These are phyloP conservation scores for Babesia bigemina DNA, from an alignment of 169 alveolate genomes.

Conservation along the genomic window DNA sequence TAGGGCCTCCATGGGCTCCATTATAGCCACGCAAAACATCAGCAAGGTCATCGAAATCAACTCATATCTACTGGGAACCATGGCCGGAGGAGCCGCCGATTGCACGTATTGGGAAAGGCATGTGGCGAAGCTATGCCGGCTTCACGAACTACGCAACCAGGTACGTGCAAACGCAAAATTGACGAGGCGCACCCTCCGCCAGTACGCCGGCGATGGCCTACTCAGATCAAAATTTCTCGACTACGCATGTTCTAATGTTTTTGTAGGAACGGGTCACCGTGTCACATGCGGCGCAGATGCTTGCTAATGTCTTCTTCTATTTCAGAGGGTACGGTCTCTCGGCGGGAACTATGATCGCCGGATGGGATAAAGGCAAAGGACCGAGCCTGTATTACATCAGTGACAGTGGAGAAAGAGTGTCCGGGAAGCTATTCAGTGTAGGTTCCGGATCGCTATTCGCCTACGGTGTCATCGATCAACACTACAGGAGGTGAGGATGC, in stretches of 20 bases:
- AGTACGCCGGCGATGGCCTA: not conserved
- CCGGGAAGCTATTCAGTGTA: slow-evolving; percentile 89
- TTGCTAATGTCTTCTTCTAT: slow-evolving; percentile 91
- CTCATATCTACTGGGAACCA: slow-evolving; percentile 95
- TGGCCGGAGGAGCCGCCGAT: slow-evolving; percentile 99
- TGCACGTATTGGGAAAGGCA: slow-evolving; percentile 97
- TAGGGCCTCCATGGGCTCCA: slow-evolving; percentile 98
- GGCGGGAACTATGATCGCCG: slow-evolving; percentile 95
- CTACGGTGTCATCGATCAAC: slow-evolving; percentile 95
- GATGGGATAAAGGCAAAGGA: slow-evolving; percentile 86
- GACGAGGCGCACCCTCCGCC: too few species aligned
- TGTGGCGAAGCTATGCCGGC: slow-evolving; percentile 91
- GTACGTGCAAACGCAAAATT: slow-evolving; percentile 54
- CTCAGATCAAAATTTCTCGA: not conserved
- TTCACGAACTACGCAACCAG: slow-evolving; percentile 87
- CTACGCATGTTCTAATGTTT: slow-evolving; percentile 11
- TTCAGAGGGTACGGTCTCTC: slow-evolving; percentile 98
- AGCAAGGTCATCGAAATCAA: slow-evolving; percentile 96
- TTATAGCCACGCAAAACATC: slow-evolving; percentile 94
- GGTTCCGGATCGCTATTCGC: slow-evolving; percentile 99
- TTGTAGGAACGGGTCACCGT: slow-evolving; percentile 92
- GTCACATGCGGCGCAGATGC: slow-evolving; percentile 97
- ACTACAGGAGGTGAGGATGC: slow-evolving; percentile 79
- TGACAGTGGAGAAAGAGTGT: slow-evolving; percentile 93
- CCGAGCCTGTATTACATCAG: slow-evolving; percentile 91